phyloP scores from a whole-genome alignment of 169 alveolate genomes.

The Miamiensis avidus region DNA sequence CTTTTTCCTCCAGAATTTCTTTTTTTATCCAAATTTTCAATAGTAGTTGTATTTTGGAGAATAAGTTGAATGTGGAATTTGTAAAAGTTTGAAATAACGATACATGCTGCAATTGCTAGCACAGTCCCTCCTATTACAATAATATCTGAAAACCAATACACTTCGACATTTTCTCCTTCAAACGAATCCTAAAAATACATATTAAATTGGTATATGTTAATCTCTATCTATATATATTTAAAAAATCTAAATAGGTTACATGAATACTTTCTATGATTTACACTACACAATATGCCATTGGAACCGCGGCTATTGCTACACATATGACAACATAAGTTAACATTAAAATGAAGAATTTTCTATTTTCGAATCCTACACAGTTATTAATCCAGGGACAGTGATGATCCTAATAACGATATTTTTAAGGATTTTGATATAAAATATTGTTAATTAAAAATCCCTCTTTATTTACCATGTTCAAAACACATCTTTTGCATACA shows the following conservation, averaged over 20 bases:
- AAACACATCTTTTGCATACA: conserved; percentile 88
- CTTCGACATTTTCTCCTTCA: conserved; percentile 13
- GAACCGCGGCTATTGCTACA: neutral
- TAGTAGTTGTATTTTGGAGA: conserved; percentile 76
- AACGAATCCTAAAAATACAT: neutral
- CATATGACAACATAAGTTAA: conserved; percentile 80
- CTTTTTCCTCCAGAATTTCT: conserved; percentile 27
- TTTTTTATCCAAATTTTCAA: conserved; percentile 77
- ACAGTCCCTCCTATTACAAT: neutral
- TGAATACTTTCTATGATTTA: conserved; percentile 4
- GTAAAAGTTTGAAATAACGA: conserved; percentile 57
- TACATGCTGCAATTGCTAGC: neutral
- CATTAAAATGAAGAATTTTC: conserved; percentile 95
- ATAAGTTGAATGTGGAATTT: conserved; percentile 74
- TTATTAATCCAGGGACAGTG: conserved; percentile 95
- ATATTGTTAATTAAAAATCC: too few relatives aligned
- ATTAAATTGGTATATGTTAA: neutral
- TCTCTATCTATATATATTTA: neutral
- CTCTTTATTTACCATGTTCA: conserved; percentile 82
- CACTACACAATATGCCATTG: neutral
- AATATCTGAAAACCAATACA: neutral
- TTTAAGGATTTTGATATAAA: too few relatives aligned
- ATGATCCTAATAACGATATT: conserved; percentile 82
- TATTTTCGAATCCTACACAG: conserved; percentile 87
- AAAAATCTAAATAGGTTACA: neutral